phyloP scores from a whole-genome alignment of 768 basidiomycete genomes.

The Lactifluus piperatus region DNA sequence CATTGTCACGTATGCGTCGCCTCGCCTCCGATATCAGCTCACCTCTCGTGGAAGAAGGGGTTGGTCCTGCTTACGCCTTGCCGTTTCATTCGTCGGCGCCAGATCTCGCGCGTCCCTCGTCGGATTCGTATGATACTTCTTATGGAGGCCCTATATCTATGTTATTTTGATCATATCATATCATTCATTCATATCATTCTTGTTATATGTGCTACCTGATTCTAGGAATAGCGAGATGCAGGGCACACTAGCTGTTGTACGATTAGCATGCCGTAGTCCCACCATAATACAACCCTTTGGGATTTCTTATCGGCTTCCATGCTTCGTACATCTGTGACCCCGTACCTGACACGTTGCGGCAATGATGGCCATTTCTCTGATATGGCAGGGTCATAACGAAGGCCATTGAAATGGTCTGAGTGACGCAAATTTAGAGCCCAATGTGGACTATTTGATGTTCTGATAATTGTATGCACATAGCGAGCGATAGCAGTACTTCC shows the following conservation, averaged over 20 bases:
- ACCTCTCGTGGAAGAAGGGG: neutral
- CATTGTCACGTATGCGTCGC: conserved; percentile 12
- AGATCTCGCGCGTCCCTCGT: conserved; percentile 4
- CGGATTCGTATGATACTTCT: conserved; percentile 12
- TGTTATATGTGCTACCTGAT: conserved; percentile 7
- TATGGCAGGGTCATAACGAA: neutral
- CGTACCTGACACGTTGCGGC: neutral
- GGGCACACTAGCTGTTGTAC: conserved; percentile 10
- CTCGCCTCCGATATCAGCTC: neutral
- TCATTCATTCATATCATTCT: conserved; percentile 7
- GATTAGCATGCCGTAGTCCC: conserved; percentile 5
- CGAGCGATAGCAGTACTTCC: too few species aligned
- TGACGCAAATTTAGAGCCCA: neutral
- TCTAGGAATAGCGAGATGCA: neutral
- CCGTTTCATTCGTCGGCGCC: conserved; percentile 2
- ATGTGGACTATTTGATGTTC: neutral
- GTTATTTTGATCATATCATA: conserved; percentile 13
- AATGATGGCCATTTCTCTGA: neutral
- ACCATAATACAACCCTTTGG: conserved; percentile 2
- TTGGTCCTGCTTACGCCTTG: neutral
- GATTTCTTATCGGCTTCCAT: neutral
- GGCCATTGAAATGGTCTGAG: neutral
- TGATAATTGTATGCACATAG: neutral
- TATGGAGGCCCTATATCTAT: conserved; percentile 9
- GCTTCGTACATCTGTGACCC: too few species aligned